Evolutionary conservation across 1,284 basidiomycete genomes (phyloP).

Genomic region (Kalmanozyma brasiliensis): DNA sequence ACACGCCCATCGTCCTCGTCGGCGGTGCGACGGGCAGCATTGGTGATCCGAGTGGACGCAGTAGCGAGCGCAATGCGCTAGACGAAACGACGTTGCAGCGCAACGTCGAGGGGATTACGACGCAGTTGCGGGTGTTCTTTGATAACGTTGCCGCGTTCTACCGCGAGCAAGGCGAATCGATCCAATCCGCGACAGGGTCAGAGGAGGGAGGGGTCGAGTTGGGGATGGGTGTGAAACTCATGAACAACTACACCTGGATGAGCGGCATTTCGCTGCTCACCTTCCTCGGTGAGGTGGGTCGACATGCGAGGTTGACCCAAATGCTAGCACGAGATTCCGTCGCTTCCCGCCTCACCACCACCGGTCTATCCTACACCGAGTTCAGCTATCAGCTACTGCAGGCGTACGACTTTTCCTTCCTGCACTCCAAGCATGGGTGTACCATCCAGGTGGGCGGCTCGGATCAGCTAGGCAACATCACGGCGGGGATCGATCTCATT

Average conservation of each 20-base stretch:
- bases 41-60: conserved; percentile 92
- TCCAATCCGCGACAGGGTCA: background rate
- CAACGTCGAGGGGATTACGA: conserved; percentile 78
- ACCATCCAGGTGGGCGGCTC: conserved; percentile 92
- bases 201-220: conserved; percentile 2
- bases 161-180: conserved; percentile 10
- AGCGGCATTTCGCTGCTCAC: conserved; percentile 79
- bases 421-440: conserved; percentile 77
- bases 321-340: conserved; percentile 95
- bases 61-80: conserved; percentile 81
- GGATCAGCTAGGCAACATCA: conserved; percentile 99
- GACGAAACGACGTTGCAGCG: conserved; percentile 73
- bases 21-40: conserved; percentile 96
- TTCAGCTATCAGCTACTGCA: conserved; percentile 97
- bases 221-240: conserved; percentile 45
- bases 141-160: conserved; percentile 73
- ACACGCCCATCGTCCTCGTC: conserved; percentile 71
- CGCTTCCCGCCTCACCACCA: conserved; percentile 62
- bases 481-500: conserved; percentile 90
- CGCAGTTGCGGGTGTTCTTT: conserved; percentile 80
- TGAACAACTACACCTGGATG: conserved; percentile 90
- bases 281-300: conserved; percentile 84
- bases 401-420: conserved; percentile 89
- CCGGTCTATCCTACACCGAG: conserved; percentile 87
- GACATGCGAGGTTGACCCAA: conserved; percentile 82